Evolutionary conservation across 768 basidiomycete genomes (phyloP), one percentile per base, ranked within the genome.

Genomic region (Pleurotus ostreatus): DNA sequence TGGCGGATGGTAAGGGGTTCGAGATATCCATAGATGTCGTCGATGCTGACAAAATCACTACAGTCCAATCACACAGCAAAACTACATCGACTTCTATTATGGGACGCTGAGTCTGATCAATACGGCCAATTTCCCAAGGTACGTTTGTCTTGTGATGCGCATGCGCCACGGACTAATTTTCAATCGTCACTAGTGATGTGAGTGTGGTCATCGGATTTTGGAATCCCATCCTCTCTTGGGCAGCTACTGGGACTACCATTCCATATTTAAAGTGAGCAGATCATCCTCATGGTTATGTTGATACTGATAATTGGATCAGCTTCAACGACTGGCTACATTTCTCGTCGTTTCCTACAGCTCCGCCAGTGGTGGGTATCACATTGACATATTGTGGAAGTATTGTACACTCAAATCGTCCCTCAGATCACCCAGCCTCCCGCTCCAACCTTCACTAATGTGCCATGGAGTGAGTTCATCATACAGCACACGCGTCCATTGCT

Each of bases 41-140:
- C 30, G 30, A 34, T 34, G 30, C 7, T 34, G 7, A 34, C 30
- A 34, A 9, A 34, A 34, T 34, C 30, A 34, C 11, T 34, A 7
- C 49, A 59, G 59, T 41, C 57, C 63, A 3, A 62, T 64, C 1
- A 64, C 63, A 1, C 61, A 62, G 39, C 63, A 64, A 39, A 64
- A 64, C 46, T 64, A 57, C 49, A 54, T 60, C 40, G 63, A 64
- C 20, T 59, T 62, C 38, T 57, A 58, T 53, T 64, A 64, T 46
- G 58, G 59, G 15, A 45, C 43, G 30, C 44, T 61, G 23, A 41
- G 38, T 8, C 47, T 47, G 12, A 57, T 59, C 25, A 46, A 55
- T 44, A 59, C 55, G 7, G 46, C 45, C 6, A 56, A 59, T 38
- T 61, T 11, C 5, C 60, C 60, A 0, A 38, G n/a, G 60, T 59